phyloP scores from a whole-genome alignment of 2,329 filamentous ascomycete species.

The Talaromyces marneffei region DNA sequence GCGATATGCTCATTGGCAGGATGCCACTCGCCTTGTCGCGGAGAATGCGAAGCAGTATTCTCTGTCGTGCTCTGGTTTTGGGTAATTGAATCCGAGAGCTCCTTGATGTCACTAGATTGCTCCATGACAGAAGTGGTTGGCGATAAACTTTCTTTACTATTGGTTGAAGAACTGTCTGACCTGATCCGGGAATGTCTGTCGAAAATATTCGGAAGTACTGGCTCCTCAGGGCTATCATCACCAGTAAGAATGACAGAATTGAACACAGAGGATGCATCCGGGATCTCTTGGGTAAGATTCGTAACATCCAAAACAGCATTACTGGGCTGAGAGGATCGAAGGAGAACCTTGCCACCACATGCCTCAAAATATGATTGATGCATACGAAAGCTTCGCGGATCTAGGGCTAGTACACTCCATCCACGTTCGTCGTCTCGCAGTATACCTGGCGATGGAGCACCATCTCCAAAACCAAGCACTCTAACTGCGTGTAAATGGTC shows the following conservation, averaged over 20 bases:
- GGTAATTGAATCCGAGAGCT: neutral
- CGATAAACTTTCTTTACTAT: neutral
- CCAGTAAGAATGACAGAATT: slow-evolving; percentile 23
- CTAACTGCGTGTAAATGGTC: slow-evolving; percentile 26
- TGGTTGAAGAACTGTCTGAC: neutral
- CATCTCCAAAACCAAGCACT: slow-evolving; percentile 27
- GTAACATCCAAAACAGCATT: slow-evolving; percentile 28
- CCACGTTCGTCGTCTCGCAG: slow-evolving; percentile 30
- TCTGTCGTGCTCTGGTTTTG: neutral
- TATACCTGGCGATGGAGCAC: slow-evolving; percentile 22
- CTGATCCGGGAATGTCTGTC: slow-evolving; percentile 21
- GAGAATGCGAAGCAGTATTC: neutral
- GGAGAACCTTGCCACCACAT: slow-evolving; percentile 30
- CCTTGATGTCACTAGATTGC: neutral
- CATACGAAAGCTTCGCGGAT: slow-evolving; percentile 38
- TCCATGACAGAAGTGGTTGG: neutral
- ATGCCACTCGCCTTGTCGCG: neutral
- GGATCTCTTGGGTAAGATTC: slow-evolving; percentile 21
- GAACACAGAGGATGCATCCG: slow-evolving; percentile 26
- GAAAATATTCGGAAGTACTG: slow-evolving; percentile 26
- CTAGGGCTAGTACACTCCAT: slow-evolving; percentile 44
- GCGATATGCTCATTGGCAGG: neutral
- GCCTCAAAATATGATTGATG: slow-evolving; percentile 33
- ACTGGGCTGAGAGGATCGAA: slow-evolving; percentile 19
- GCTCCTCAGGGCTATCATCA: slow-evolving; percentile 19